Base-by-base conservation (phyloP, 441 rosid genomes). In the Codiaeum variegatum region DNA sequence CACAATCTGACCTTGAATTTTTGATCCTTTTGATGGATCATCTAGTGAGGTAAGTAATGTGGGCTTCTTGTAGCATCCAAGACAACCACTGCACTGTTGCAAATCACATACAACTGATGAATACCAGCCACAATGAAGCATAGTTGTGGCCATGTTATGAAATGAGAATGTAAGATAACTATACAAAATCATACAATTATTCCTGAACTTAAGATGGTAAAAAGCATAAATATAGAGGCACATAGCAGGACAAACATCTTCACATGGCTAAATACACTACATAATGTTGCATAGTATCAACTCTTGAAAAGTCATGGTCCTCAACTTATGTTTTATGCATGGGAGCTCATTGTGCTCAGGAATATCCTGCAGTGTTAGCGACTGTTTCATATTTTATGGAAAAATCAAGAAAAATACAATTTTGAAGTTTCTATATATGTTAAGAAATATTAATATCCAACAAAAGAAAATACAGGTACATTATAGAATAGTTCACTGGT, bases 81-180 rank as follows among this genome's bases (percentile, higher is more conserved):
- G 83, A 90, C 95, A 90, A 79, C 90, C 88, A 85, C 96, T 93
- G 97, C 83, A 83, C 92, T 86, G 94, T 90, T 83, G 79, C 90
- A 88, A 90, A 83, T 75, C 83, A 79, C 73, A 79, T 68, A 76
- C 74, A 80, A 76, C 70, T 79, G 80, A 71, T 60, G 16, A 74
- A 76, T 61, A 67, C 46, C 65, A 72, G 65, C 62, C 31, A 59
- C 62, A n/a, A 29, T 13, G 69, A 52, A 36, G 23, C 36, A 51
- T 24, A 54, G 29, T 54, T 18, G 21, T 28, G 38, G 32, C n/a
- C 32, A 32, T 29, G 21, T 36, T 19, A 54, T 36, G 38, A 47
- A 61, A 56, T 9, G 42, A 36, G 47, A 34, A 56, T 36, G 65
- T 3, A 58, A 56, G 26, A 46, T 55, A 34, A 3, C 58, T 61